Percentiles rank a stretch among this genome's conserved stretches.
These are phyloP conservation scores for Cystoderma amianthinum DNA, from an alignment of 768 basidiomycete species.

Conservation along the genomic window DNA sequence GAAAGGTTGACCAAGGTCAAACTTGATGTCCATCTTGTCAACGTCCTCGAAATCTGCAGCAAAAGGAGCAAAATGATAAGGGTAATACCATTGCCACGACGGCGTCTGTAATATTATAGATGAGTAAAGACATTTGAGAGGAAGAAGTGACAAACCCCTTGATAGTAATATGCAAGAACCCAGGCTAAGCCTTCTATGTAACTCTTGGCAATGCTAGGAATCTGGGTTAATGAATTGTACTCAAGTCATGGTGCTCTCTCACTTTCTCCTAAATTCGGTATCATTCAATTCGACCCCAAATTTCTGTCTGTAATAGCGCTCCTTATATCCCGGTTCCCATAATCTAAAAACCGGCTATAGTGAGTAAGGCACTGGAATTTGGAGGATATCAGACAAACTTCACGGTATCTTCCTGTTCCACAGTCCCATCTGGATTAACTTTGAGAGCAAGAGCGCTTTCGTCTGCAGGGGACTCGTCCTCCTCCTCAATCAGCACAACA, in stretches of 20 bases:
- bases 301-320: conserved; percentile 92
- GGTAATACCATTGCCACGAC: conserved; percentile 99
- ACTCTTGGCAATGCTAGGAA: too few species aligned
- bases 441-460: conserved; percentile 51
- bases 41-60: conserved; percentile 89
- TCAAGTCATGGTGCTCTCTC: too few species aligned
- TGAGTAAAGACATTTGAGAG: conserved; percentile 3
- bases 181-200: conserved; percentile 94
- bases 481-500: conserved; percentile 45
- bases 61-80: conserved; percentile 97
- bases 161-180: conserved; percentile 98
- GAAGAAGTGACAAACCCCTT: conserved; percentile 59
- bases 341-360: conserved; percentile 62
- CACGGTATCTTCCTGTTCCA: conserved; percentile 90
- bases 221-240: too few species aligned
- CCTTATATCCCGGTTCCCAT: conserved; percentile 94
- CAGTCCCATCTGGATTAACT: conserved; percentile 87
- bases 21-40: conserved; percentile 70
- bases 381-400: too few species aligned
- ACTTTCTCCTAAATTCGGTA: conserved; percentile 67
- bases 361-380: too few species aligned
- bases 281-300: conserved; percentile 77
- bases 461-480: conserved; percentile 35
- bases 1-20: conserved; percentile 81
- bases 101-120: conserved; percentile 49